Conservation (phyloP, 2,329 filamentous ascomycete species). For the Colletotrichum chrysophilum region DNA sequence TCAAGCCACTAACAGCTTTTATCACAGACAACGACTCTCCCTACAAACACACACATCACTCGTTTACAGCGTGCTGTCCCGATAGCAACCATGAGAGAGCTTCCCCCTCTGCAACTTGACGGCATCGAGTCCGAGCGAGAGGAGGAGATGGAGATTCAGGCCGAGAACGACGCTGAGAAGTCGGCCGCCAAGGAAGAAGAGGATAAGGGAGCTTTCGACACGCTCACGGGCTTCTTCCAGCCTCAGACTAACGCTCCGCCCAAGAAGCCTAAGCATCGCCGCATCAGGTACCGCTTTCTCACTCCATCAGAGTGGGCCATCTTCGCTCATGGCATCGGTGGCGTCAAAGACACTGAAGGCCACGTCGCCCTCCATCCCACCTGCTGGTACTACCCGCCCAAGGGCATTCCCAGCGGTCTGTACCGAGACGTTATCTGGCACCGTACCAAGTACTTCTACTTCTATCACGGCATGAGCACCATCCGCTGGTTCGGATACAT, state of each 20-base stretch:
- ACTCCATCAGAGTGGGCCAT: conserved; percentile 49
- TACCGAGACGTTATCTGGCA: conserved; percentile 53
- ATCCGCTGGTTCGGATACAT: conserved; percentile 53
- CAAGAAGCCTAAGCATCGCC: not conserved
- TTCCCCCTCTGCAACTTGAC: conserved; percentile 16
- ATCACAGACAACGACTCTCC: not conserved
- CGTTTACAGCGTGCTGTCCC: not conserved
- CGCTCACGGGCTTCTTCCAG: not conserved
- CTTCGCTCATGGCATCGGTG: conserved; percentile 53
- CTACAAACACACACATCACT: not conserved
- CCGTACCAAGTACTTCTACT: conserved; percentile 48
- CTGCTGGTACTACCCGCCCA: conserved; percentile 49
- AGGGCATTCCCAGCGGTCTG: conserved; percentile 52
- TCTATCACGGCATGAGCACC: conserved; percentile 47
- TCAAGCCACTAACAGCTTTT: not conserved
- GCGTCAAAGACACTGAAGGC: conserved; percentile 49
- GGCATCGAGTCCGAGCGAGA: conserved; percentile 9
- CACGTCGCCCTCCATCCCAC: conserved; percentile 46
- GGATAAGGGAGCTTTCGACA: not conserved
- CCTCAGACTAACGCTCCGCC: not conserved
- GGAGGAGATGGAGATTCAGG: not conserved
- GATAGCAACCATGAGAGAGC: not conserved
- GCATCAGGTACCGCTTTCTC: conserved; percentile 42
- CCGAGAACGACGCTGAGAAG: not conserved
- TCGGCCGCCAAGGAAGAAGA: not conserved